These are phyloP conservation scores for Aureobasidium sp. DNA, from an alignment of 2,329 filamentous ascomycete species.

Conservation along the genomic window DNA sequence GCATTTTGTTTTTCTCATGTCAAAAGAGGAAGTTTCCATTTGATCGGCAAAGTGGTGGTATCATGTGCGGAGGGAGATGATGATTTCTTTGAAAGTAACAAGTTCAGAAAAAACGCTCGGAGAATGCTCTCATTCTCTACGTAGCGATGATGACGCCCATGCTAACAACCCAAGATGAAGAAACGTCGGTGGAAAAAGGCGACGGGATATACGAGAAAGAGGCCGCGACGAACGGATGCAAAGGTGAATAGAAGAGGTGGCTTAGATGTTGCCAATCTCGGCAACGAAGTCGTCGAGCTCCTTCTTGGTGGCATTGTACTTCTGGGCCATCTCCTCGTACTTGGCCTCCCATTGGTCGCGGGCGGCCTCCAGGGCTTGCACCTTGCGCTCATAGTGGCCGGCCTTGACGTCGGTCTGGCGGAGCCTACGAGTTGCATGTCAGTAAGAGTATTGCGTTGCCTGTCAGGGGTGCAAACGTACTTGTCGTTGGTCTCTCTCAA, in stretches of 20 bases:
- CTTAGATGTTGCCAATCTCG: slow-evolving; percentile 90
- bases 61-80: slow-evolving; percentile 6
- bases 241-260: slow-evolving; percentile 12
- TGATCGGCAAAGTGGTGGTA: not conserved
- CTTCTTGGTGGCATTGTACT: slow-evolving; percentile 76
- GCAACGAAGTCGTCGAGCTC: slow-evolving; percentile 84
- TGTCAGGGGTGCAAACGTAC: slow-evolving; percentile 51
- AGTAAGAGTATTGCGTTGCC: not conserved
- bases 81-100: slow-evolving; percentile 9
- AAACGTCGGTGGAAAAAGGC: slow-evolving; percentile 2
- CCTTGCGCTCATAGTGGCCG: slow-evolving; percentile 98
- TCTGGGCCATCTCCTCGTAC: slow-evolving; percentile 96
- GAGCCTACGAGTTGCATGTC: slow-evolving; percentile 55
- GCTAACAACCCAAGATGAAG: slow-evolving; percentile 12
- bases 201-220: slow-evolving; percentile 9
- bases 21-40: slow-evolving; percentile 1
- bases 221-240: slow-evolving; percentile 4
- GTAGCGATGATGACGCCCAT: slow-evolving; percentile 15
- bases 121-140: slow-evolving; percentile 15
- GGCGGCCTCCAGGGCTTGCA: slow-evolving; percentile 87
- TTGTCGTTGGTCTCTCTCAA: slow-evolving; percentile 97
- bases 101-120: slow-evolving; percentile 12
- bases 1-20: slow-evolving; percentile 5
- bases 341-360: slow-evolving; percentile 94
- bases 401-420: slow-evolving; percentile 99